Evolutionary conservation across 2,329 filamentous ascomycete species (phyloP), one percentile per base, ranked within the genome.

Genomic region (Colletotrichum simmondsii): DNA sequence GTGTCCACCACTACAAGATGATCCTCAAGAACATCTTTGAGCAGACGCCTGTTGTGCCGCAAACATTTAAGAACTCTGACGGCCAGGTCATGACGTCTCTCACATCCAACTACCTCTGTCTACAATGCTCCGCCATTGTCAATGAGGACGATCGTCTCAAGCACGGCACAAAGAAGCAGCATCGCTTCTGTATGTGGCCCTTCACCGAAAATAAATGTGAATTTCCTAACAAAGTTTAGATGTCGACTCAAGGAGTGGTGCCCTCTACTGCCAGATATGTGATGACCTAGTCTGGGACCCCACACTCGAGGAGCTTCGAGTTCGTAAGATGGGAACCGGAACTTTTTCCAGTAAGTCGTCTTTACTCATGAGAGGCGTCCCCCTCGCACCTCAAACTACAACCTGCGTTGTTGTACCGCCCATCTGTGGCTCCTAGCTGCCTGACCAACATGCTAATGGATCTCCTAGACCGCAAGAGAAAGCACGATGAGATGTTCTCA

Each of bases 201-300:
- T 3, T n/a, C 12, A 37, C 4, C 7, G 16, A 24, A 12, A 11
- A 46, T 6, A 8, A 35, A 24, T 28, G n/a, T 4, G 28, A 37
- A 22, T 16, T 28, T 65, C 74, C 78, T 84, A 73, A 82, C 78
- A 77, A 63, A 7, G 5, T 53, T 24, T 76, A 95, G 93, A 93
- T 79, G 92, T 95, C 52, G 94, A 97, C 78, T 96, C 94, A 28
- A 87, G 91, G 71, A 92, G 89, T 76, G 94, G 94, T 52, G 88
- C 91, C 62, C 84, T 97, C 7, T 96, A 93, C 82, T 97, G 94
- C 81, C 92, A 95, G 75, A 92, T 94, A 79, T 97, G 94, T 79
- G 90, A 93, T 79, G 94, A 97, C 80, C 91, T 94, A 75, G 92
- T 97, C 37, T 96, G 94, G 87, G 94, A 97, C 77, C 93, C 93